Conservation (phyloP, 1,284 basidiomycete species). For the Rhodofomes roseus region DNA sequence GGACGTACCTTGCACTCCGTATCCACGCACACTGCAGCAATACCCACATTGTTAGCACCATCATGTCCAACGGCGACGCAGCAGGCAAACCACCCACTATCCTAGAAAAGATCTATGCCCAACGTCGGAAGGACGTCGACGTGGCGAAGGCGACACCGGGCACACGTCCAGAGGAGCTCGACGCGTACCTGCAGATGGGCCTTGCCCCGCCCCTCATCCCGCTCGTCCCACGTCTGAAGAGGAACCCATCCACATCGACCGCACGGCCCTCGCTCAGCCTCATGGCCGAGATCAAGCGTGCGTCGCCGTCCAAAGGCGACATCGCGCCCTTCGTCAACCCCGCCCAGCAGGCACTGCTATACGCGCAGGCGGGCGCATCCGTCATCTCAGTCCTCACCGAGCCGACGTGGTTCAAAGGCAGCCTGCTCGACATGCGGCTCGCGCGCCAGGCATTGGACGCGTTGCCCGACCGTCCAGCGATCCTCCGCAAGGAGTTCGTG, state of each 20-base stretch:
- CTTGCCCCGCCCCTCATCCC: conserved; percentile 79
- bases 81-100: conserved; percentile 64
- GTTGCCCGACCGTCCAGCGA: conserved; percentile 86
- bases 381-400: conserved; percentile 97
- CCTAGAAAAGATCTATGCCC: conserved; percentile 68
- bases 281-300: conserved; percentile 95
- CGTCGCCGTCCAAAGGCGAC: conserved; percentile 88
- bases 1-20: conserved; percentile 66
- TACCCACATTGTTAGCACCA: not conserved
- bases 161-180: conserved; percentile 63
- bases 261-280: conserved; percentile 48
- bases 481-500: conserved; percentile 98
- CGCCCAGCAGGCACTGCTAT: conserved; percentile 81
- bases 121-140: conserved; percentile 55
- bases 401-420: conserved; percentile 97
- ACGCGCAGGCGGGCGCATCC: conserved; percentile 88
- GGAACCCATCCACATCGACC: conserved; percentile 19
- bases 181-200: conserved; percentile 70
- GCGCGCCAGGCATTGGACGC: conserved; percentile 82
- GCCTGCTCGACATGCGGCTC: conserved; percentile 86
- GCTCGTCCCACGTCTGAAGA: conserved; percentile 63
- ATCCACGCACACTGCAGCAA: conserved; percentile 37
- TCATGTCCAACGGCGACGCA: conserved; percentile 2
- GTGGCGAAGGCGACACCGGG: conserved; percentile 63
- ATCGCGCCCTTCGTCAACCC: conserved; percentile 80